phyloP scores from a whole-genome alignment of 306 rosid genomes.

The Lathyrus tuberosus region DNA sequence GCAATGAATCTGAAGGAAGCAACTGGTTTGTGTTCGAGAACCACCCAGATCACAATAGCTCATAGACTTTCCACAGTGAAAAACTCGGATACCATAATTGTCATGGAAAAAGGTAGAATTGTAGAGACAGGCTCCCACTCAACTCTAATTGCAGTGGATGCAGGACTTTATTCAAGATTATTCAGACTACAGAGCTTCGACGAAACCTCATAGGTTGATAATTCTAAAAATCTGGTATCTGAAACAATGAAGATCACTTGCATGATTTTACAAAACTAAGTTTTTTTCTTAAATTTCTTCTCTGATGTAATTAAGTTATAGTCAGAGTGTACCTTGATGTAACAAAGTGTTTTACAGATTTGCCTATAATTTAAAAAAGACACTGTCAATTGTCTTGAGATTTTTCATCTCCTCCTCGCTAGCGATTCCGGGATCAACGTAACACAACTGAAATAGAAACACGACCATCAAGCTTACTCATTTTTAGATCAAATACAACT shows the following conservation, averaged over 20 bases:
- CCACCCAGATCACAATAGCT: slow-evolving; percentile 81
- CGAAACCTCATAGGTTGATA: slow-evolving; percentile 42
- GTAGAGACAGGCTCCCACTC: slow-evolving; percentile 78
- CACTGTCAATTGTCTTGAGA: slow-evolving; percentile 69
- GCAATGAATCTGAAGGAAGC: slow-evolving; percentile 50
- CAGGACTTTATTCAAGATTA: slow-evolving; percentile 76
- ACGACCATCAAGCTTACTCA: slow-evolving; percentile 37
- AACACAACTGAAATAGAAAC: slow-evolving; percentile 68
- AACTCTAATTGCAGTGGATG: slow-evolving; percentile 53
- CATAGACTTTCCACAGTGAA: slow-evolving; percentile 79
- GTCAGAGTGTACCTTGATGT: slow-evolving; percentile 35
- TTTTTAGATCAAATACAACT: slow-evolving; percentile 13
- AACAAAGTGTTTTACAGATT: slow-evolving; percentile 27
- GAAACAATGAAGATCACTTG: slow-evolving; percentile 12
- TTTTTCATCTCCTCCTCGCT: slow-evolving; percentile 57
- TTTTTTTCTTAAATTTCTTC: slow-evolving; percentile 26
- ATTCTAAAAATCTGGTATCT: slow-evolving; percentile 2
- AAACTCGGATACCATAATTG: slow-evolving; percentile 73
- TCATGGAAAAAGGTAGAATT: slow-evolving; percentile 76
- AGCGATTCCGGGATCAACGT: slow-evolving; percentile 76
- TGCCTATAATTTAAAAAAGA: slow-evolving; percentile 65
- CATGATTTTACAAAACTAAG: slow-evolving; percentile 17
- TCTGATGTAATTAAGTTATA: slow-evolving; percentile 26
- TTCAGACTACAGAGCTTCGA: slow-evolving; percentile 65
- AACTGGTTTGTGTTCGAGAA: slow-evolving; percentile 50